Conservation (phyloP, 2,329 filamentous ascomycete species). For the Leptographium galeiforme region DNA sequence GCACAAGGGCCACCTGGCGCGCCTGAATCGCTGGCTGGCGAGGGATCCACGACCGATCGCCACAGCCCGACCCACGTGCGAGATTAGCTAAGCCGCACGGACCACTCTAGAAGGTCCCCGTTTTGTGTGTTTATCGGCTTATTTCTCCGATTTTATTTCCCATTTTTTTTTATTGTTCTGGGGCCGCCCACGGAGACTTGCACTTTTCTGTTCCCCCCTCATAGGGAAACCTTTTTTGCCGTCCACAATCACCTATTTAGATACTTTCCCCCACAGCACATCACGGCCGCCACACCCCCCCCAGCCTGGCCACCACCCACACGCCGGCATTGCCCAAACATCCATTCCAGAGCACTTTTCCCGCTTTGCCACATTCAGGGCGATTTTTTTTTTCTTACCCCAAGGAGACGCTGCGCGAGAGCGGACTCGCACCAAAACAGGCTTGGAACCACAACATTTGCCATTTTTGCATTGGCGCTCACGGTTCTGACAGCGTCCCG, state of each 20-base stretch:
- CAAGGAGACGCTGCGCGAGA: slow-evolving; percentile 1
- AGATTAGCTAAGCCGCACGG: background rate
- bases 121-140: background rate
- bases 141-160: background rate
- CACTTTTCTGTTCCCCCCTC: slow-evolving; percentile 1
- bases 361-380: background rate
- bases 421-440: background rate
- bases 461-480: background rate
- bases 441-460: background rate
- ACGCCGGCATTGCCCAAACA: background rate
- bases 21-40: background rate
- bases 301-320: background rate
- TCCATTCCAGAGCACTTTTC: background rate
- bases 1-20: too few relatives aligned
- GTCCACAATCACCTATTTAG: slow-evolving; percentile 1
- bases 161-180: background rate
- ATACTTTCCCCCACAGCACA: background rate
- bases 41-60: background rate
- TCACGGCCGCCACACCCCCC: background rate
- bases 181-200: background rate
- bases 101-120: background rate
- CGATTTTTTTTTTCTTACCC: background rate
- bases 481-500: background rate
- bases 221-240: background rate
- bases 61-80: slow-evolving; percentile 2